A percentile compares a stretch with the other conserved stretches of the same genome.
Conservation (phyloP, 2,329 filamentous ascomycete genomes). For the Arthroderma sp. region DNA sequence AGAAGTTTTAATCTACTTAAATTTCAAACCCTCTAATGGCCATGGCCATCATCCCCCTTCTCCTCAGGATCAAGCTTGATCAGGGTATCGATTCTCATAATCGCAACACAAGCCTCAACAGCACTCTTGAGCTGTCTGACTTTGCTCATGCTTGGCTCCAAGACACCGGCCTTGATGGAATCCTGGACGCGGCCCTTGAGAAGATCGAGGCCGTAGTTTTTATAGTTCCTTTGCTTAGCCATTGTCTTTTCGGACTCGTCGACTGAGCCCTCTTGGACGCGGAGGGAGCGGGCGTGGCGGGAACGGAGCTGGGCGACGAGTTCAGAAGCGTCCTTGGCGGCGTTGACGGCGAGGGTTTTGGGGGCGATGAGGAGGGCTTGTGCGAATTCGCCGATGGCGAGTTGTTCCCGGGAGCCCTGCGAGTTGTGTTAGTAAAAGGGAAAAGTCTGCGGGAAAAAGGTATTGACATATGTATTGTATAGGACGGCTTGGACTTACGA, state of each 20-base stretch:
- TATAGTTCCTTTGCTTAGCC: constrained; percentile 91
- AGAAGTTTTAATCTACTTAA: not conserved
- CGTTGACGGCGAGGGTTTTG: constrained; percentile 93
- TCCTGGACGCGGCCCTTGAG: constrained; percentile 81
- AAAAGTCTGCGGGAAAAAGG: not conserved
- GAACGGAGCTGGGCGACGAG: constrained; percentile 91
- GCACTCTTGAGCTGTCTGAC: constrained; percentile 96
- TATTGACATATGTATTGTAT: not conserved
- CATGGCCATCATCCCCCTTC: constrained; percentile 70
- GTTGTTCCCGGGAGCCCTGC: constrained; percentile 79
- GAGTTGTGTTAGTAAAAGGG: not conserved
- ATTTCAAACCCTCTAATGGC: constrained; percentile 43
- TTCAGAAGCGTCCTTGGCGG: constrained; percentile 90
- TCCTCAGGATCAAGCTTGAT: constrained; percentile 95
- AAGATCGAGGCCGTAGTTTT: constrained; percentile 94
- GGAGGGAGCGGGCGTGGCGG: constrained; percentile 85
- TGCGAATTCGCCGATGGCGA: constrained; percentile 95
- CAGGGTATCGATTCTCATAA: constrained; percentile 98
- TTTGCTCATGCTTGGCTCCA: constrained; percentile 98
- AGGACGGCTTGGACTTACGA: constrained; percentile 40
- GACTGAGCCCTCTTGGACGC: constrained; percentile 67
- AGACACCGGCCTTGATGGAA: constrained; percentile 81
- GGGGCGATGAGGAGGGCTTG: constrained; percentile 88
- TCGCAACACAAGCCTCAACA: constrained; percentile 94
- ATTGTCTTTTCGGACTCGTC: constrained; percentile 74